A percentile compares a stretch with the other conserved stretches of the same genome.
Evolutionary conservation across 179 eudicot species (phyloP).

Genomic region (Patellifolia procumbens): DNA sequence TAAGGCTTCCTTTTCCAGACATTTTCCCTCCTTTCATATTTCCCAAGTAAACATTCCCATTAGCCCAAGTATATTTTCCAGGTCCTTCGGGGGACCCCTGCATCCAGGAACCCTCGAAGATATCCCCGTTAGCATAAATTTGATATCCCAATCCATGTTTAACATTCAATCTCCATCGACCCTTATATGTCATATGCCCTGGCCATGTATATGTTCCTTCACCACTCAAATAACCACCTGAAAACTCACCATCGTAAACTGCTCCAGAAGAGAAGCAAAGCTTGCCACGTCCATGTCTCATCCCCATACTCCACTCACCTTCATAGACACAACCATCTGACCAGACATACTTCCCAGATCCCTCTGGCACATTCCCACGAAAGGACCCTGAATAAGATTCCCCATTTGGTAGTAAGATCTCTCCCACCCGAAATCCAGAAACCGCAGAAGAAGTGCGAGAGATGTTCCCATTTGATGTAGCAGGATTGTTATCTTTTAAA

Average conservation of each 20-base stretch:
- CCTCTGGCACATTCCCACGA: constrained; percentile 77
- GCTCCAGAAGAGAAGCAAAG: constrained; percentile 80
- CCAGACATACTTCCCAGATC: constrained; percentile 81
- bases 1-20: constrained; percentile 88
- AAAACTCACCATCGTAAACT: constrained; percentile 85
- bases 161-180: constrained; percentile 80
- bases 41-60: constrained; percentile 81
- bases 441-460: constrained; percentile 48
- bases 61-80: constrained; percentile 85
- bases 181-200: constrained; percentile 60
- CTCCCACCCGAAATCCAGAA: constrained; percentile 58
- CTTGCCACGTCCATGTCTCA: constrained; percentile 82
- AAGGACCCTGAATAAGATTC: constrained; percentile 72
- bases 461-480: constrained; percentile 44
- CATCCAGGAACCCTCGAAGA: constrained; percentile 93
- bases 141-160: constrained; percentile 95
- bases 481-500: constrained; percentile 34
- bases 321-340: constrained; percentile 79
- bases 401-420: constrained; percentile 62
- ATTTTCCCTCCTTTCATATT: constrained; percentile 93
- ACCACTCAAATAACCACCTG: constrained; percentile 85
- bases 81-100: constrained; percentile 89
- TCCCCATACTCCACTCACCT: constrained; percentile 91
- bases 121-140: constrained; percentile 68
- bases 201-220: constrained; percentile 65